Conservation (phyloP, 106 monocot species). For the Platanthera zijinensis region DNA sequence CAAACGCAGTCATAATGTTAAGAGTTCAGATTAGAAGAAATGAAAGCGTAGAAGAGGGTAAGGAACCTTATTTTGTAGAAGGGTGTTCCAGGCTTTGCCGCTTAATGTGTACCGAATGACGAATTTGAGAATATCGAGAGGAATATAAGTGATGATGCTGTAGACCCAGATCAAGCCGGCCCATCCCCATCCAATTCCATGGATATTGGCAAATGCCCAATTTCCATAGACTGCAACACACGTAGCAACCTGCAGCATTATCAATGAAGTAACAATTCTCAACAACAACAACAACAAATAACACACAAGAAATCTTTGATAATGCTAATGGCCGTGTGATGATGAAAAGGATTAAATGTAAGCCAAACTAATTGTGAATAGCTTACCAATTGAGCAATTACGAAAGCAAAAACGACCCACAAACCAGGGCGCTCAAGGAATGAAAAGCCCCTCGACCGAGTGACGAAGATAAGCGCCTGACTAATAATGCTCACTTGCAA, state of each 20-base stretch:
- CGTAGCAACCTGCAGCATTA: conserved; percentile 29
- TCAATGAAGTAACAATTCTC: not conserved
- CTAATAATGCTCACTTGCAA: conserved; percentile 18
- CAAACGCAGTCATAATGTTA: no score
- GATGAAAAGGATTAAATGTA: no score
- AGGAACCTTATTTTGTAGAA: conserved; percentile 20
- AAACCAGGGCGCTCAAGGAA: conserved; percentile 17
- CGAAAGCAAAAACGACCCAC: conserved; percentile 9
- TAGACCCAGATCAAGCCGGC: conserved; percentile 39
- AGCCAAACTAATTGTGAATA: no score
- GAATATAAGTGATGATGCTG: conserved; percentile 37
- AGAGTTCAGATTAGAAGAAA: not conserved
- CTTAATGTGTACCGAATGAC: conserved; percentile 32
- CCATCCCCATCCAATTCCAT: conserved; percentile 49
- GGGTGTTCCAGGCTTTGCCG: conserved; percentile 36
- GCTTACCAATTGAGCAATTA: conserved; percentile 15
- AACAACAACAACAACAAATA: not conserved
- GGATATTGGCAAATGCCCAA: conserved; percentile 36
- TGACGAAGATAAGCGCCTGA: conserved; percentile 14
- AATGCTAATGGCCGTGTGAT: no score
- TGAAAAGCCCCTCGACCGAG: conserved; percentile 21
- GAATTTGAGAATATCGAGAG: conserved; percentile 45
- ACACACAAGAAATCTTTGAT: no score
- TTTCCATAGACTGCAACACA: conserved; percentile 36
- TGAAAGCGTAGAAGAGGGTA: not conserved